phyloP scores from a whole-genome alignment of 768 basidiomycete species.

The Naganishia onofrii region DNA sequence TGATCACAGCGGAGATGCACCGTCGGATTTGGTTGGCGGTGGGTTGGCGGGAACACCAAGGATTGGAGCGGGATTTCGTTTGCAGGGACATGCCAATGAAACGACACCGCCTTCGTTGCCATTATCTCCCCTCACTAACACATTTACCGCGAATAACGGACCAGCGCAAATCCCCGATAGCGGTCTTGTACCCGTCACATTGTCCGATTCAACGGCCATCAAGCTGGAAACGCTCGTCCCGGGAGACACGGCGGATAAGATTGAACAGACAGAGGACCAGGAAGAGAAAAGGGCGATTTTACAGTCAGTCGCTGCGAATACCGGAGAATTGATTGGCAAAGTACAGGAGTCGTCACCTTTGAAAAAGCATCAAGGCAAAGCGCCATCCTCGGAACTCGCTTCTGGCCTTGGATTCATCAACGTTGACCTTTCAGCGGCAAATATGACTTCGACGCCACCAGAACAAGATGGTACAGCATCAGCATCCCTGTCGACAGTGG shows the following conservation, averaged over 20 bases:
- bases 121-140: not conserved
- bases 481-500: not conserved
- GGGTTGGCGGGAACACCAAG: conserved; percentile 14
- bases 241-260: conserved; percentile 7
- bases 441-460: not conserved
- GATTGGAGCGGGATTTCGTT: not conserved
- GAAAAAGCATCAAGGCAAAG: not conserved
- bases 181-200: conserved; percentile 7
- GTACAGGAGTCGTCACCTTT: not conserved
- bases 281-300: not conserved
- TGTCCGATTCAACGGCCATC: conserved; percentile 11
- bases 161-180: not conserved
- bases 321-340: too few species aligned
- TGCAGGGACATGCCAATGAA: not conserved
- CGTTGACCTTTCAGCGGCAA: conserved; percentile 6
- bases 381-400: not conserved
- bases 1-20: too few species aligned
- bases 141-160: too few species aligned
- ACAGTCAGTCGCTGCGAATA: not conserved
- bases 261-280: conserved; percentile 1
- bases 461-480: not conserved
- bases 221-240: conserved; percentile 16
- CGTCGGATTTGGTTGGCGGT: not conserved
- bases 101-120: not conserved
- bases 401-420: conserved; percentile 12